phyloP scores from a whole-genome alignment of 176 grass and related monocot genomes.

The Chloris gayana region DNA sequence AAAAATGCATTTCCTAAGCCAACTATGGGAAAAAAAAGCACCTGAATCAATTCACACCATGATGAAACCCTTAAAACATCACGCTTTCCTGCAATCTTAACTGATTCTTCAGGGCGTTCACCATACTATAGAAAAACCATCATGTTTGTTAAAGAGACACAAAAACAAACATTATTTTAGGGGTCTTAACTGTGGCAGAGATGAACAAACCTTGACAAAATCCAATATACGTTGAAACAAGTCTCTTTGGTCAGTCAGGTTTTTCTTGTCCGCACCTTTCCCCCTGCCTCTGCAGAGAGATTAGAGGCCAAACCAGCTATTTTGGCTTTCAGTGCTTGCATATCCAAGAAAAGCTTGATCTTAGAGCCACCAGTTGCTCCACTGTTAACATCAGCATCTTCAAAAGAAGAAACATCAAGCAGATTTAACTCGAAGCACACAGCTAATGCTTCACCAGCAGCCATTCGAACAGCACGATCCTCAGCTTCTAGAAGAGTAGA shows the following conservation, averaged over 20 bases:
- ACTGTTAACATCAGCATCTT: slow-evolving; percentile 50
- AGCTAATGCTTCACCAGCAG: slow-evolving; percentile 93
- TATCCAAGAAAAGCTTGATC: slow-evolving; percentile 66
- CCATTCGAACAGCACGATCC: slow-evolving; percentile 89
- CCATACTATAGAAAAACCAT: slow-evolving; percentile 51
- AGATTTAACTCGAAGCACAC: slow-evolving; percentile 85
- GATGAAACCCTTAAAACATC: slow-evolving; percentile 73
- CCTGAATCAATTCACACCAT: slow-evolving; percentile 91
- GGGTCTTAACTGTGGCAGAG: background rate
- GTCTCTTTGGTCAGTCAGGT: slow-evolving; percentile 66
- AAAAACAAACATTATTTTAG: background rate
- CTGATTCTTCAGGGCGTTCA: slow-evolving; percentile 64
- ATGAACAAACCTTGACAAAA: slow-evolving; percentile 72
- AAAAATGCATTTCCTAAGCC: background rate
- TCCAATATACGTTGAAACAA: slow-evolving; percentile 86
- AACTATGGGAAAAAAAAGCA: slow-evolving; percentile 16
- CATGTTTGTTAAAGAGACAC: slow-evolving; percentile 2
- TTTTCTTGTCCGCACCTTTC: slow-evolving; percentile 97
- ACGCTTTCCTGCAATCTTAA: slow-evolving; percentile 79
- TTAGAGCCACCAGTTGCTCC: slow-evolving; percentile 52
- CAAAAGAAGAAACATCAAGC: slow-evolving; percentile 58
- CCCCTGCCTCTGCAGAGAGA: slow-evolving; percentile 86
- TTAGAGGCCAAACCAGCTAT: slow-evolving; percentile 64
- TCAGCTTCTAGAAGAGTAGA: slow-evolving; percentile 77
- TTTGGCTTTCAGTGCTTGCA: slow-evolving; percentile 90